phyloP scores from a whole-genome alignment of 805 yeast genomes.

The Kuraishia ogatae region DNA sequence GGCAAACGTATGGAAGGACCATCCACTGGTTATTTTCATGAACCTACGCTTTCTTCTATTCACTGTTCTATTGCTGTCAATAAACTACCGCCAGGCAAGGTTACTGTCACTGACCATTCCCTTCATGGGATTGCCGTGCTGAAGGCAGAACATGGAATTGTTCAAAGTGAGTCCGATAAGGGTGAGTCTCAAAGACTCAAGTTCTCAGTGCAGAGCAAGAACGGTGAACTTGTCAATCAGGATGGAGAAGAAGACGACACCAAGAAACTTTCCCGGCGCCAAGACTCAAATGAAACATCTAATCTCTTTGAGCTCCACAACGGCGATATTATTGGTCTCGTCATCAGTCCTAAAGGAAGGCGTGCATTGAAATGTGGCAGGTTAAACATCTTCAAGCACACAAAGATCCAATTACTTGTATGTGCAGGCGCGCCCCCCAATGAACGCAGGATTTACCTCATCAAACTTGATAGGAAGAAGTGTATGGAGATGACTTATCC shows the following conservation, averaged over 20 bases:
- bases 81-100: not conserved
- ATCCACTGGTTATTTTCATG: constrained; percentile 11
- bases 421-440: not conserved
- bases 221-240: not conserved
- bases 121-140: constrained; percentile 11
- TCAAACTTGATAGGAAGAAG: constrained; percentile 8
- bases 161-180: too few species aligned
- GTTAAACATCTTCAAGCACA: constrained; percentile 11
- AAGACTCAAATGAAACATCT: not conserved
- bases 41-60: constrained; percentile 15
- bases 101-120: not conserved
- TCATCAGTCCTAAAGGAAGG: constrained; percentile 4
- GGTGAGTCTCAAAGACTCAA: too few species aligned
- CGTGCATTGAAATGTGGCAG: not conserved
- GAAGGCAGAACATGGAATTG: not conserved
- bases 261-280: not conserved
- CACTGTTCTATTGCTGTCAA: constrained; percentile 10
- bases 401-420: constrained; percentile 14
- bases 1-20: constrained; percentile 4
- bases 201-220: not conserved
- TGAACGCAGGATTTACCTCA: constrained; percentile 6
- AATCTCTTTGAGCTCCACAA: constrained; percentile 1
- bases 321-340: constrained; percentile 17
- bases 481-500: not conserved
- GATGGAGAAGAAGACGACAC: not conserved